Percentiles rank a stretch among this genome's conserved stretches.
These are phyloP conservation scores for Penicillium nucicola DNA, from an alignment of 495 filamentous ascomycete species.

Conservation along the genomic window DNA sequence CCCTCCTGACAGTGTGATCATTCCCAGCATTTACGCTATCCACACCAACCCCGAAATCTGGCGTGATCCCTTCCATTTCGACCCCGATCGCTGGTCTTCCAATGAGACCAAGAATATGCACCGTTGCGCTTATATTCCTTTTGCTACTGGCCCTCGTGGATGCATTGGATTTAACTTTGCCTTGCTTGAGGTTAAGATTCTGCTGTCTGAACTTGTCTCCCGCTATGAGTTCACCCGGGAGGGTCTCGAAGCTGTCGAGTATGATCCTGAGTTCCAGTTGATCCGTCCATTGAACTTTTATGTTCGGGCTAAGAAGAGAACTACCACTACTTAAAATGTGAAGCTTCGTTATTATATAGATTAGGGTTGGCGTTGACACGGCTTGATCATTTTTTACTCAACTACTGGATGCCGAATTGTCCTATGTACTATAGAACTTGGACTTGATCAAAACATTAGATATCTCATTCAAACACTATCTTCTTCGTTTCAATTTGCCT, in stretches of 20 bases:
- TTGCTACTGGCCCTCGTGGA: constrained; percentile 45
- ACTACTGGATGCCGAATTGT: neutral
- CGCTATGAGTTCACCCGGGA: constrained; percentile 49
- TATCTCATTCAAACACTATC: too few species aligned
- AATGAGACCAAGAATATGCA: constrained; percentile 42
- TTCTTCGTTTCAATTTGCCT: too few species aligned
- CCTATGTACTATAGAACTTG: too few species aligned
- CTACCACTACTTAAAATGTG: neutral
- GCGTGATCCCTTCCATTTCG: constrained; percentile 49
- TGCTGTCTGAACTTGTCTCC: constrained; percentile 48
- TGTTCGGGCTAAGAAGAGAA: constrained; percentile 36
- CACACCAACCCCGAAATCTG: constrained; percentile 52
- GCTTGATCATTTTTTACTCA: neutral
- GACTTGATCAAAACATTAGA: too few species aligned
- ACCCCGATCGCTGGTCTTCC: constrained; percentile 57
- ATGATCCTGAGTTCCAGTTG: constrained; percentile 55
- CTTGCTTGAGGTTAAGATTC: constrained; percentile 50
- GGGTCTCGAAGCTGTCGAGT: constrained; percentile 41
- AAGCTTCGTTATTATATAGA: neutral
- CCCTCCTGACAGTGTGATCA: constrained; percentile 40
- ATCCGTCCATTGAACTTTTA: constrained; percentile 54
- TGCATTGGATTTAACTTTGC: constrained; percentile 62
- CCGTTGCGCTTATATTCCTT: constrained; percentile 46
- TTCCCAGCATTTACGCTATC: constrained; percentile 45
- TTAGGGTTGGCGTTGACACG: neutral